Conservation (phyloP, 805 yeast species). For the Wickerhamomyces xylosicus region DNA sequence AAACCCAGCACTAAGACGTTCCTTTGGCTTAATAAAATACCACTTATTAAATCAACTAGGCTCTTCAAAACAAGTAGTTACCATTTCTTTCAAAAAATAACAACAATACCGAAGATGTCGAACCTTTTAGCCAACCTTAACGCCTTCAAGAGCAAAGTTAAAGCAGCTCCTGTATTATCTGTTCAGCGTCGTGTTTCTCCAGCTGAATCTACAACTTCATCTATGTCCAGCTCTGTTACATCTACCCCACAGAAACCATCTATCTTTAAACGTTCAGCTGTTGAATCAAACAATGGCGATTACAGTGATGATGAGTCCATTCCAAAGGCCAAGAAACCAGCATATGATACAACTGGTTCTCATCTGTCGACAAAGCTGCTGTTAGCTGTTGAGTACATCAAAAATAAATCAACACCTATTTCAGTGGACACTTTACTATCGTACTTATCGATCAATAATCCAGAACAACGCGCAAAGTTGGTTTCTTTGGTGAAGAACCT, state of each 20-base stretch:
- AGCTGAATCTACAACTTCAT: slow-evolving; percentile 15
- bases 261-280: slow-evolving; percentile 10
- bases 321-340: slow-evolving; percentile 20
- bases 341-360: slow-evolving; percentile 22
- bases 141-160: slow-evolving; percentile 53
- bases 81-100: neutral
- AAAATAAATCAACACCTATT: slow-evolving; percentile 59
- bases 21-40: too few relatives aligned
- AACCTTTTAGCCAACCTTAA: slow-evolving; percentile 45
- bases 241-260: slow-evolving; percentile 7
- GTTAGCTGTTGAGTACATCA: slow-evolving; percentile 86
- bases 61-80: too few relatives aligned
- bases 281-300: neutral
- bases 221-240: slow-evolving; percentile 6
- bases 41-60: too few relatives aligned
- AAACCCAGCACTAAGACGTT: too few relatives aligned
- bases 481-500: slow-evolving; percentile 64
- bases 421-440: slow-evolving; percentile 53
- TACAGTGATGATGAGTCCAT: slow-evolving; percentile 14
- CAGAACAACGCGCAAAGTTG: slow-evolving; percentile 52
- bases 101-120: slow-evolving; percentile 14
- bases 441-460: slow-evolving; percentile 39
- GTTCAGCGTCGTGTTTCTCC: slow-evolving; percentile 5
- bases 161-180: slow-evolving; percentile 45
- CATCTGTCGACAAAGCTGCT: slow-evolving; percentile 81